Base-by-base conservation (phyloP, 768 basidiomycete species). In the Hydnum rufescens region DNA sequence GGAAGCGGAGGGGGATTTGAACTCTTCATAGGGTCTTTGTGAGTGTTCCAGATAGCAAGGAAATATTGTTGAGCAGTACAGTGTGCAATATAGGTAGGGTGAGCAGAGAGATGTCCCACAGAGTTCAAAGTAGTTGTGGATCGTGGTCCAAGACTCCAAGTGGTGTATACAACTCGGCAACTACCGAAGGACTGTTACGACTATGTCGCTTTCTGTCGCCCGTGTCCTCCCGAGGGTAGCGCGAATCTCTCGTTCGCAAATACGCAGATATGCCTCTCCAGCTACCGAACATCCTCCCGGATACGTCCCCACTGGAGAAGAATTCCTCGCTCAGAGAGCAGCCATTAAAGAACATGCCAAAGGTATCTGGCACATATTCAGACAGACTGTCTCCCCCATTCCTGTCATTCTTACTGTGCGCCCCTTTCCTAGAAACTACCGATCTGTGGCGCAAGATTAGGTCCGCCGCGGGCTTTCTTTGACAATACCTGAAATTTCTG, bases 361-460 rank as follows among this genome's bases (percentile, higher is more conserved):
- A 61, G 72, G 82, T 84, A 58, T 44, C 63, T 57, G 56, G 57
- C 62, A 30, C 5, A 34, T 31, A 28, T 51, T 18, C 19, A 18
- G 29, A 39, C n/a, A 5, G 23, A 43, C 32, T 51, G 42, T 34
- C 3, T 32, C 31, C 4, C 43, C 19, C 18, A 51, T 48, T 55
- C 44, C 36, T 57, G 55, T 54, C 52, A 31, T 32, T 26, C 19
- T 42, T 58, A 58, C 56, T 60, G 16, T 39, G 18, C 18, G 26
- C 23, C 4, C 18, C 6, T 32, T 34, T 42, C 52, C 32, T 60
- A 89, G 86, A 77, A 54, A 81, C 84, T 28, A 68, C 80, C 49
- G 71, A 79, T 52, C 75, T 89, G 58, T 89, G 86, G 86, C 78
- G 83, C 62, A 86, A 79, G 70, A 83, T 89, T 81, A 62, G 49